A percentile compares a stretch with the other conserved stretches of the same genome.
Conservation (phyloP, 2,329 filamentous ascomycete genomes). For the Colletotrichum sp. region DNA sequence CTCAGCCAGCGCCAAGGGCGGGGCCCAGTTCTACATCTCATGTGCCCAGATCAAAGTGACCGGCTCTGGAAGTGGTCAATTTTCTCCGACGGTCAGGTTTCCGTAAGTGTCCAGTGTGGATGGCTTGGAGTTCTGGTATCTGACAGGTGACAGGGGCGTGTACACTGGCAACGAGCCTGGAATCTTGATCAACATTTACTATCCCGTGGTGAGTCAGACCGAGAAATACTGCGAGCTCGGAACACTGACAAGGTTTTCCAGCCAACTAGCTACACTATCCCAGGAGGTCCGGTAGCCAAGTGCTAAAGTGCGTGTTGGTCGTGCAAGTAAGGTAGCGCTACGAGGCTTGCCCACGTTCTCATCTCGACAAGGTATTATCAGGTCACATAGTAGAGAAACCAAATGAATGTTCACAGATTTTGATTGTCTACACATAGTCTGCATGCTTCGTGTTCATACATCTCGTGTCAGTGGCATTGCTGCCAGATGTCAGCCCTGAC, state of each 20-base stretch:
- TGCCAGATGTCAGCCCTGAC: neutral
- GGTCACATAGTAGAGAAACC: neutral
- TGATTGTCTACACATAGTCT: neutral
- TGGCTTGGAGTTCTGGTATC: neutral
- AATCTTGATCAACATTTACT: conserved; percentile 22
- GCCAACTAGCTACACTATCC: conserved; percentile 15
- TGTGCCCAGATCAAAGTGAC: conserved; percentile 37
- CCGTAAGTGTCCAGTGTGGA: neutral
- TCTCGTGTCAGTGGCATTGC: neutral
- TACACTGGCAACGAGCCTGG: conserved; percentile 17
- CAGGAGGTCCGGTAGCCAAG: conserved; percentile 13
- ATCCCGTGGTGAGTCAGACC: conserved; percentile 11
- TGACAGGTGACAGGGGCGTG: neutral
- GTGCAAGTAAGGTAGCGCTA: neutral
- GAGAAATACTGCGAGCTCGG: too few relatives aligned
- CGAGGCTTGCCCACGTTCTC: neutral
- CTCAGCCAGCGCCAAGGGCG: conserved; percentile 31
- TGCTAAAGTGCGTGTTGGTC: neutral
- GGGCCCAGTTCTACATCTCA: conserved; percentile 42
- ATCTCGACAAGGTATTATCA: neutral
- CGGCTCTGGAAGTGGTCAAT: conserved; percentile 3
- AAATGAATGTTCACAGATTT: neutral
- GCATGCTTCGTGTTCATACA: neutral
- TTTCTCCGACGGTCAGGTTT: conserved; percentile 14
- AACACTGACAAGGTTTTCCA: neutral